These are phyloP conservation scores for Blastomyces emzantsi DNA, from an alignment of 2,329 filamentous ascomycete species.

Conservation along the genomic window DNA sequence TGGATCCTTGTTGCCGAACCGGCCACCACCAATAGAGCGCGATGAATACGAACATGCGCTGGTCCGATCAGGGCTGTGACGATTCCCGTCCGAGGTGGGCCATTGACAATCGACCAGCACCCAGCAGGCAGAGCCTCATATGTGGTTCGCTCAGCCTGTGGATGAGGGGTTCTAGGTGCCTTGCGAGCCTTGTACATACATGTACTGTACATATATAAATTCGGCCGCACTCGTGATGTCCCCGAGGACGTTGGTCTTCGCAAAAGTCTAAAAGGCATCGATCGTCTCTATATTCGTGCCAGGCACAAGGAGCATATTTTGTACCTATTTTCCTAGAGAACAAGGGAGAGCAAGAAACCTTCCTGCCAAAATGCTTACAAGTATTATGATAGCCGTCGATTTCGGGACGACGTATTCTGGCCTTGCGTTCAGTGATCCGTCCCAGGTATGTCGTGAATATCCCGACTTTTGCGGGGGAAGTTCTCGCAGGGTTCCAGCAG, in stretches of 20 bases:
- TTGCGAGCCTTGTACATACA: neutral
- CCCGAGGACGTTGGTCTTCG: neutral
- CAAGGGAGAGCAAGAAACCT: neutral
- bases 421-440: conserved; percentile 7
- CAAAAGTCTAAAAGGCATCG: too few species aligned
- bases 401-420: conserved; percentile 9
- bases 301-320: neutral
- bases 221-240: neutral
- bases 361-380: conserved; percentile 4
- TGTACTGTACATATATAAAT: neutral
- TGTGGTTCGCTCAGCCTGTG: neutral
- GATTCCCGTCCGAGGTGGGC: neutral
- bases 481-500: too few species aligned
- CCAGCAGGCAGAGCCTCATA: neutral
- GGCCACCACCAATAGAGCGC: neutral
- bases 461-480: neutral
- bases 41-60: conserved; percentile 3
- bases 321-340: neutral
- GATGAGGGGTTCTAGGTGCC: neutral
- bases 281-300: neutral
- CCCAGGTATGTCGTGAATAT: conserved; percentile 6
- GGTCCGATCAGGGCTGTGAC: conserved; percentile 2
- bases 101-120: neutral
- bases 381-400: conserved; percentile 9
- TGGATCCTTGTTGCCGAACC: neutral